Evolutionary conservation across 116 monocot species (phyloP).

Genomic region (Dioscorea cayenensis): DNA sequence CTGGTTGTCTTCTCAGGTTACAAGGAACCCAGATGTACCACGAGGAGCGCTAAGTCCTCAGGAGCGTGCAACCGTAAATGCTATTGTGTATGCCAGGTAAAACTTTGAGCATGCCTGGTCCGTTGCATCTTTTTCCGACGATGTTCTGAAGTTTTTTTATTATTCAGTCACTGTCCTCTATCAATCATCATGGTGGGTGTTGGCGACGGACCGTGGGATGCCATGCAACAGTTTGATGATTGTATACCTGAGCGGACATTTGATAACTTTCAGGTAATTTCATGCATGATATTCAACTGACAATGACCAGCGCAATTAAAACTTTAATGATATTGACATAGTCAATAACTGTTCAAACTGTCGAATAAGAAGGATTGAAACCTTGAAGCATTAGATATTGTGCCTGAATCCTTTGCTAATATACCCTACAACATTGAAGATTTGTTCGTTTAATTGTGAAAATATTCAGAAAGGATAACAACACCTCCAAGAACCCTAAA

Average conservation of each 20-base stretch:
- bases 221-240: slow-evolving; percentile 91
- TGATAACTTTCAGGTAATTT: slow-evolving; percentile 96
- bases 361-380: too few species aligned
- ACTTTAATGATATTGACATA: neutral
- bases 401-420: too few species aligned
- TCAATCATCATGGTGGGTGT: slow-evolving; percentile 98
- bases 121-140: neutral
- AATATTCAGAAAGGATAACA: too few species aligned
- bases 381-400: too few species aligned
- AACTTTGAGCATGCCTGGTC: neutral
- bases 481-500: too few species aligned
- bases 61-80: slow-evolving; percentile 76
- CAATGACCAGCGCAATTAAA: neutral
- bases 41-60: slow-evolving; percentile 63
- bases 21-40: slow-evolving; percentile 34
- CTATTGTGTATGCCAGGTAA: slow-evolving; percentile 89
- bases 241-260: slow-evolving; percentile 76
- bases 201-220: slow-evolving; percentile 98
- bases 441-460: too few species aligned
- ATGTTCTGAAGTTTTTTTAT: slow-evolving; percentile 18
- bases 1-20: slow-evolving; percentile 41
- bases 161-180: slow-evolving; percentile 76
- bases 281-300: neutral
- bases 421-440: too few species aligned
- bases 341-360: too few species aligned